phyloP scores from a whole-genome alignment of 345 rosid species.

The Balakata baccata region DNA sequence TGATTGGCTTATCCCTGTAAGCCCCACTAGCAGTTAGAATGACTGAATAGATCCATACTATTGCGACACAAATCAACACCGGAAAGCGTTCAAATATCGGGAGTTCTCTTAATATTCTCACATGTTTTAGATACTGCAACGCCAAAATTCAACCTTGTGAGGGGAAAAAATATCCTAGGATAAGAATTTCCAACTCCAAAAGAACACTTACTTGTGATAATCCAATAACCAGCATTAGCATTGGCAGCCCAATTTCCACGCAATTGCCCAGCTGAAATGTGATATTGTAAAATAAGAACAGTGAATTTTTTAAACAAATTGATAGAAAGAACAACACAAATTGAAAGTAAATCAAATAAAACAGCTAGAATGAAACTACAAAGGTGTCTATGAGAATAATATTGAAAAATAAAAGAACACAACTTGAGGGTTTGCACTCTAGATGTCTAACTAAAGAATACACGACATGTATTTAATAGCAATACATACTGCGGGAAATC shows the following conservation, averaged over 20 bases:
- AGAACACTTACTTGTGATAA: constrained; percentile 26
- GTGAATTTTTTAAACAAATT: not conserved
- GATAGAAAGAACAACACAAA: no score
- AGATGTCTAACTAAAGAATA: not conserved
- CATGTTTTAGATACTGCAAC: constrained; percentile 34
- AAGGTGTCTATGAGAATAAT: not conserved
- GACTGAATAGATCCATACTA: constrained; percentile 30
- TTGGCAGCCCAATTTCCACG: constrained; percentile 34
- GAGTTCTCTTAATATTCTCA: constrained; percentile 25
- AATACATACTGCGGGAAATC: constrained; percentile 29
- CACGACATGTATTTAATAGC: not conserved
- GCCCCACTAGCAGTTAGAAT: constrained; percentile 35
- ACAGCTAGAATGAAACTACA: not conserved
- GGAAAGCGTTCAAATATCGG: constrained; percentile 35
- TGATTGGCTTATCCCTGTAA: constrained; percentile 24
- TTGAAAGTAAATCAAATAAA: not conserved
- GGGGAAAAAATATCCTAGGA: not conserved
- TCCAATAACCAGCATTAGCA: constrained; percentile 32
- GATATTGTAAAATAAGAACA: not conserved
- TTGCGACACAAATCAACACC: constrained; percentile 25
- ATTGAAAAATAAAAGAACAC: not conserved
- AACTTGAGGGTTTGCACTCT: not conserved
- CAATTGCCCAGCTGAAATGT: constrained; percentile 30
- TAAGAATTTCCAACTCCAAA: not conserved
- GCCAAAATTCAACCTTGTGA: not conserved